Evolutionary conservation across 2,329 filamentous ascomycete species (phyloP), one percentile per base, ranked within the genome.

Genomic region (Arthrobotrys megalospora): DNA sequence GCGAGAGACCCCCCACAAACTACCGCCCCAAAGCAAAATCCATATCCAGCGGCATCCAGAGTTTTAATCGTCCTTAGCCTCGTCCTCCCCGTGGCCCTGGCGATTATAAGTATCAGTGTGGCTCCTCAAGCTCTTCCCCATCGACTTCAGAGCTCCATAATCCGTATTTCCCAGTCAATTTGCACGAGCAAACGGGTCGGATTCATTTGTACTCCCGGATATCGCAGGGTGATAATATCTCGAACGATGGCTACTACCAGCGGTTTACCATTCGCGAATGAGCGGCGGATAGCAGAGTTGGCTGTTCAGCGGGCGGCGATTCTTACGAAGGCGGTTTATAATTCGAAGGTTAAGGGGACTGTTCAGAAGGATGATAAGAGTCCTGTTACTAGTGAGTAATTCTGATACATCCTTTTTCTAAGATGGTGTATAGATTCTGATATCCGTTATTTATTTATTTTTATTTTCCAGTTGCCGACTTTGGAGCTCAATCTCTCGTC

Each of bases 401-500:
- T 34, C 16, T 52, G 12, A n/a, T 41, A 7, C 60, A 32, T 6
- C n/a, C 11, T 48, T n/a, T 28, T 14, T n/a, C 16, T 43, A 28
- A 28, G 24, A 28, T 28, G 24, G 24, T 28, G 5, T 28, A 28
- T 28, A 28, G 2, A 5, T 28, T 28, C 24, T 28, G 24, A 28
- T 45, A 36, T 50, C 24, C 36, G 5, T 48, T 38, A 16, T 41
- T 65, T 28, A 14, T 45, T 19, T 21, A 12, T 52, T 53, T 11
- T 43, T 34, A 52, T 32, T 48, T 24, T 19, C 19, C 28, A 82
- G 81, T 98, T 82, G 96, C 95, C 84, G 96, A 99, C 86, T 98
- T 97, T 85, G 96, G 96, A 83, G 96, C 96, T 43, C 96, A 99
- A 87, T 94, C 96, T 36, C 90, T 99, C 81, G 97, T 99, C 85